A percentile compares a stretch with the other conserved stretches of the same genome.
These are phyloP conservation scores for Candida coquimbonensis DNA, from an alignment of 805 yeast genomes.

Conservation along the genomic window DNA sequence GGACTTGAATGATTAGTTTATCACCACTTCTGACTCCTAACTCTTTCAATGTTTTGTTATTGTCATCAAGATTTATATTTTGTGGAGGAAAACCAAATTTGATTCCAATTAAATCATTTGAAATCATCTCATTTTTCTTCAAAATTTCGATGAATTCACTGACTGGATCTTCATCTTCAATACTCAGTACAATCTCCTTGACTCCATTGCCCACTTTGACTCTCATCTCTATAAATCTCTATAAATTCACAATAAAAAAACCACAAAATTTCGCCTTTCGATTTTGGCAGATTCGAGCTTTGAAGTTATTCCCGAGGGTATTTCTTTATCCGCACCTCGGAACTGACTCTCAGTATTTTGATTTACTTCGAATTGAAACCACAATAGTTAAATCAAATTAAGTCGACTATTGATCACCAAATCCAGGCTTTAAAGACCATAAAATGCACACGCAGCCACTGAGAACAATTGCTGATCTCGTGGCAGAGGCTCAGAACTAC, in stretches of 20 bases:
- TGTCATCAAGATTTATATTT: slow-evolving; percentile 27
- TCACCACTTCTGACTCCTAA: slow-evolving; percentile 54
- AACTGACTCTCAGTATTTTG: too few species aligned
- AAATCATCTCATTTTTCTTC: slow-evolving; percentile 2
- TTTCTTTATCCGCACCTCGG: not conserved
- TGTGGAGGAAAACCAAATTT: slow-evolving; percentile 61
- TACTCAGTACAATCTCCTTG: slow-evolving; percentile 26
- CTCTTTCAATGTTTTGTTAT: slow-evolving; percentile 24
- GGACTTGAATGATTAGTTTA: slow-evolving; percentile 35
- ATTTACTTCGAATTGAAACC: not conserved
- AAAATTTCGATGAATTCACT: slow-evolving; percentile 24
- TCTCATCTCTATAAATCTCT: slow-evolving; percentile 24
- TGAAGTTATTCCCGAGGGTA: not conserved
- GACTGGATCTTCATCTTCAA: slow-evolving; percentile 32
- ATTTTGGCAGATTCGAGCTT: not conserved
- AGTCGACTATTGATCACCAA: too few species aligned
- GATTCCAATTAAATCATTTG: slow-evolving; percentile 21
- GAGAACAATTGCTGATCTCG: slow-evolving; percentile 28
- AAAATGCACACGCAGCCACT: slow-evolving; percentile 5
- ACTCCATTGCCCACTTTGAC: slow-evolving; percentile 28
- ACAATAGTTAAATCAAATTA: not conserved
- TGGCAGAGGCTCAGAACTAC: slow-evolving; percentile 44
- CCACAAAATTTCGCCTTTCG: not conserved
- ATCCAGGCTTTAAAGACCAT: too few species aligned
- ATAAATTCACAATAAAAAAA: not conserved